These are phyloP conservation scores for Globisporangium cederbergense DNA, from an alignment of 352 stramenopile genomes.

Conservation along the genomic window DNA sequence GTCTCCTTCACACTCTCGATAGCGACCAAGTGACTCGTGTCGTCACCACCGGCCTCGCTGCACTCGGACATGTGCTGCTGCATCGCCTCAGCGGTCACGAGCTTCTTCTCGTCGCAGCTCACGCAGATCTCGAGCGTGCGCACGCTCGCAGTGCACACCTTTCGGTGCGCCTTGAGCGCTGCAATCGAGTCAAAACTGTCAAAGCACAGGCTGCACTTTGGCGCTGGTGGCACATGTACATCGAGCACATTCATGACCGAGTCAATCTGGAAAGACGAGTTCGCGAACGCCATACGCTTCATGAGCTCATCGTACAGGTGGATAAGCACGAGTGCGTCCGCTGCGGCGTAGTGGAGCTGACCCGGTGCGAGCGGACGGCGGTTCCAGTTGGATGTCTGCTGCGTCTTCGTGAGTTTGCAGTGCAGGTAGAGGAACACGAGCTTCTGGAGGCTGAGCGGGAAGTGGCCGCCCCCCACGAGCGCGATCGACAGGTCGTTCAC, in stretches of 20 bases:
- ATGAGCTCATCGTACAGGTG: conserved; percentile 64
- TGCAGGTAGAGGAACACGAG: conserved; percentile 72
- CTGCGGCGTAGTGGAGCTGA: conserved; percentile 70
- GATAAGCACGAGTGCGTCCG: conserved; percentile 68
- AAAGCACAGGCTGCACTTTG: conserved; percentile 62
- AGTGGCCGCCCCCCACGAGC: conserved; percentile 36
- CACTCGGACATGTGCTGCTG: conserved; percentile 41
- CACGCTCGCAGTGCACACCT: conserved; percentile 35
- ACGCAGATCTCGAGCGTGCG: conserved; percentile 39
- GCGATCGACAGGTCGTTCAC: conserved; percentile 72
- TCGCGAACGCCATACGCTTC: conserved; percentile 25
- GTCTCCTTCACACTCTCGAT: conserved; percentile 13
- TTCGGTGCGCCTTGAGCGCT: conserved; percentile 44
- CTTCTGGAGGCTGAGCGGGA: conserved; percentile 72
- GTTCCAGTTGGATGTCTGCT: conserved; percentile 81
- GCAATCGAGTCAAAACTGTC: conserved; percentile 29
- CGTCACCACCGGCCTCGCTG: conserved; percentile 15
- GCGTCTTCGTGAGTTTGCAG: conserved; percentile 64
- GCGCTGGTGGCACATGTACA: conserved; percentile 35
- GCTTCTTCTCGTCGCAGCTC: conserved; percentile 41
- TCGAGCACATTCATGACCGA: conserved; percentile 59
- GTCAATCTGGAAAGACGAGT: conserved; percentile 39
- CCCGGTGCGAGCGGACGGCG: conserved; percentile 45
- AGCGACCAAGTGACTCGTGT: conserved; percentile 3
- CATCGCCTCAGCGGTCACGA: conserved; percentile 41